These are phyloP conservation scores for Guyanaporus albipodus DNA, from an alignment of 768 basidiomycete species.

Conservation along the genomic window DNA sequence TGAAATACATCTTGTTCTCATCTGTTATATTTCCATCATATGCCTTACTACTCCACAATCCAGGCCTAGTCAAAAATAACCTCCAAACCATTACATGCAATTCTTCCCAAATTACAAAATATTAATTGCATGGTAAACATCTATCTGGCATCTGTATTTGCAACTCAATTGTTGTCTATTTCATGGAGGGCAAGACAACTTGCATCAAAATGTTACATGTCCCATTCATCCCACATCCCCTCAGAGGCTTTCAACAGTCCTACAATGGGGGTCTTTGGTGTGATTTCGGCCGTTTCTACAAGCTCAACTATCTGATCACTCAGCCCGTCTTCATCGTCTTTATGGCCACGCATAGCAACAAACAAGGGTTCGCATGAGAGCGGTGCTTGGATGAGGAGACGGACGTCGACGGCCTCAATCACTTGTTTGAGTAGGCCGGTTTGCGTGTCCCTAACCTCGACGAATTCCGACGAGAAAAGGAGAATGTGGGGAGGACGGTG, in stretches of 20 bases:
- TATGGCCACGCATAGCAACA: conserved; percentile 58
- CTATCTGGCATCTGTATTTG: neutral
- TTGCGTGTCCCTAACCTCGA: conserved; percentile 65
- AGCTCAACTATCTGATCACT: conserved; percentile 68
- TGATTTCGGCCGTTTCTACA: conserved; percentile 61
- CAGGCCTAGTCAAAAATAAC: neutral
- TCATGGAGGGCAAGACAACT: neutral
- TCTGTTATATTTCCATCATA: no score
- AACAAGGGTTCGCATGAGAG: conserved; percentile 44
- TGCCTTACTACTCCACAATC: no score
- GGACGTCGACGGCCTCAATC: conserved; percentile 69
- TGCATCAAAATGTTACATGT: conserved; percentile 42
- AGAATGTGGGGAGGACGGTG: conserved; percentile 61
- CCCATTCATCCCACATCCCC: conserved; percentile 69
- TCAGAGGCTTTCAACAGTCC: conserved; percentile 16
- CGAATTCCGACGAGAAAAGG: conserved; percentile 68
- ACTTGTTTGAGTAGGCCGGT: conserved; percentile 77
- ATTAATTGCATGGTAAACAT: conserved; percentile 14
- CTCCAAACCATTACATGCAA: conserved; percentile 11
- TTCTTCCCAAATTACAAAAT: conserved; percentile 7
- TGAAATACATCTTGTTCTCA: no score
- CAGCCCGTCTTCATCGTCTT: conserved; percentile 52
- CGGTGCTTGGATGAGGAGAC: conserved; percentile 49
- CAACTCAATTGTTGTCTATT: neutral
- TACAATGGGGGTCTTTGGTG: conserved; percentile 30